Base-by-base conservation (phyloP, 2,329 filamentous ascomycete species). In the Rachicladosporium sp. region DNA sequence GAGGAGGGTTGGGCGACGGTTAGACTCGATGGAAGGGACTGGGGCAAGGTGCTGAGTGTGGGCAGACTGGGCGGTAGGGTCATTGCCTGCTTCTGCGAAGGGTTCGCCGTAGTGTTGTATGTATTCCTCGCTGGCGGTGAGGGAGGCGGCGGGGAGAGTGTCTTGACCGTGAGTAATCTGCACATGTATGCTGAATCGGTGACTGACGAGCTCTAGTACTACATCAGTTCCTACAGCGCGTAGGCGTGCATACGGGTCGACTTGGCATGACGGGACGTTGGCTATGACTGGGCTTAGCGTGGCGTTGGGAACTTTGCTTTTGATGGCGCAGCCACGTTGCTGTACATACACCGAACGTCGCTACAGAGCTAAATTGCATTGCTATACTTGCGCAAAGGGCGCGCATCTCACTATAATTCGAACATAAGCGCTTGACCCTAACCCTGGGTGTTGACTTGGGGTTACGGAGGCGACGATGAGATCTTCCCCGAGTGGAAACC, bases 21-120 rank as follows among this genome's bases (percentile, higher is more conserved):
- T 29, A 73, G 84, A 38, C 87, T 96, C 15, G 91, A 96, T 62
- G 91, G 87, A 29, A 82, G 78, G 58, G 91, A 98, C 58, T 96
- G 91, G 89, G 86, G 86, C 27, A 78, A 76, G 49, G 89, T 96
- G n/a, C 69, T 98, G 49, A 93, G 86, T 59, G 88, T 96, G 9
- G 89, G 89, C 1, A 71, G 88, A 37, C 65, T 96, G 23, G 89
- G 91, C 50, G 89, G 87, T 1, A 73, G 86, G 49, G 89, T 96
- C 37, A 91, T 96, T 66, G 91, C 88, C 42, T 95, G 88, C 57
- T 87, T 93, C 59, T 78, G 78, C 31, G 71, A 91, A 53, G 81
- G 84, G 39, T 79, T 87, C 57, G 83, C 84, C 2, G 60, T 93
- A 45, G 85, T 91, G 31, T 65, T 91, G 19, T 91, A 91, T 54